Evolutionary conservation across 164 flowering plant species (phyloP).

Genomic region (Amborella trichopoda): DNA sequence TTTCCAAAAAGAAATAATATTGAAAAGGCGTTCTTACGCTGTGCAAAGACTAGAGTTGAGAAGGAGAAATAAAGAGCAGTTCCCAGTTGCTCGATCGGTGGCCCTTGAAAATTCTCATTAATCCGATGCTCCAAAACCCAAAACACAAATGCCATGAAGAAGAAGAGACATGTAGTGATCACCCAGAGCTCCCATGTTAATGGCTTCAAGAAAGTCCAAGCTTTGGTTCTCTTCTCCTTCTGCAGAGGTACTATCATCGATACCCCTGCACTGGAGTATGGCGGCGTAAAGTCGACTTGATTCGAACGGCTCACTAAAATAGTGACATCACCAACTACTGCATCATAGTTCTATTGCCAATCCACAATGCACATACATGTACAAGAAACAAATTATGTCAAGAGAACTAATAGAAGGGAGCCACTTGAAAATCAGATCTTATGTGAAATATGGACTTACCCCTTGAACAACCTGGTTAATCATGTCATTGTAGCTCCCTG

Average conservation of each 20-base stretch:
- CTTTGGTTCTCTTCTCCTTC: background rate
- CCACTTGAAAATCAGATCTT: too few species aligned
- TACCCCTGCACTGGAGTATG: conserved; percentile 2
- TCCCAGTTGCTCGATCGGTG: conserved; percentile 1
- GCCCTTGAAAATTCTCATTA: conserved; percentile 5
- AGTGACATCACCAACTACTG: conserved; percentile 16
- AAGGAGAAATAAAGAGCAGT: conserved; percentile 1
- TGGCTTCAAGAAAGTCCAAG: conserved; percentile 8
- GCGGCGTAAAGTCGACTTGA: conserved; percentile 4
- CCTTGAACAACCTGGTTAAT: background rate
- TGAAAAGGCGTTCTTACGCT: conserved; percentile 4
- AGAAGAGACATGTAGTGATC: background rate
- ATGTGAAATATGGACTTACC: background rate
- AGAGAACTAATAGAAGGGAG: too few species aligned
- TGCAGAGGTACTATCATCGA: conserved; percentile 5
- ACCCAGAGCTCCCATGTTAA: conserved; percentile 5
- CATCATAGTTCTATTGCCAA: conserved; percentile 18
- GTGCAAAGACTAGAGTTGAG: conserved; percentile 2
- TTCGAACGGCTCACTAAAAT: conserved; percentile 5
- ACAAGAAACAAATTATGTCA: too few species aligned
- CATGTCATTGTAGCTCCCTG: background rate
- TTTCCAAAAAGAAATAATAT: background rate
- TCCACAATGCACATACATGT: background rate
- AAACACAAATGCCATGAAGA: conserved; percentile 2
- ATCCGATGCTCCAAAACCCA: conserved; percentile 5